Base-by-base conservation (phyloP, 345 rosid species). In the Linum tenue region DNA sequence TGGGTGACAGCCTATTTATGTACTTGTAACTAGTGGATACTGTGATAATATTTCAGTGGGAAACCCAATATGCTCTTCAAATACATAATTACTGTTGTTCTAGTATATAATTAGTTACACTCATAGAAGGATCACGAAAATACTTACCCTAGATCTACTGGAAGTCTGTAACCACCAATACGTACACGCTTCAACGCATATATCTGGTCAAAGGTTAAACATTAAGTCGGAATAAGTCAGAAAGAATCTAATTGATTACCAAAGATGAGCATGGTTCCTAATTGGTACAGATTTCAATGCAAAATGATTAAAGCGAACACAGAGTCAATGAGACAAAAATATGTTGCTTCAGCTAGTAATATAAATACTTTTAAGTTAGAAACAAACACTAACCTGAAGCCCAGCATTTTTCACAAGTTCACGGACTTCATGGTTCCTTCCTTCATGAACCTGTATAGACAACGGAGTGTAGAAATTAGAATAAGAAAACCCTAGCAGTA, bases 351-450 rank as follows among this genome's bases (percentile, higher is more conserved):
- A 7, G 5, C n/a, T 43, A 12, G 37, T 51, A 11, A 61, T 56
- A 55, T 58, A 50, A 68, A 56, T 67, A 63, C 62, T 57, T 16
- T 56, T 31, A 22, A 22, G 31, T 37, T 16, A 64, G 56, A 15
- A 38, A 39, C 63, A 65, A 63, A 65, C 44, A 37, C 89, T 76
- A 72, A 86, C 99, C 97, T 90, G 84, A 75, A 94, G 90, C 70
- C 95, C 95, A n/a, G 92, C 92, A 73, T 83, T 83, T 82, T 94
- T 94, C 75, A 94, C 88, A 59, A 94, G 81, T 83, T 90, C 99
- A 61, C 96, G 83, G 59, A 94, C 97, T 80, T 90, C 97, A 64
- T 90, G 99, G 70, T 88, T 90, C 71, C 96, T 86, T 62, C 99
- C 99, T 81, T 94, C 96, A 67, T 90, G 92, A 80, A 94, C 97